Evolutionary conservation across 768 basidiomycete genomes (phyloP).

Genomic region (Dioszegia hungarica): DNA sequence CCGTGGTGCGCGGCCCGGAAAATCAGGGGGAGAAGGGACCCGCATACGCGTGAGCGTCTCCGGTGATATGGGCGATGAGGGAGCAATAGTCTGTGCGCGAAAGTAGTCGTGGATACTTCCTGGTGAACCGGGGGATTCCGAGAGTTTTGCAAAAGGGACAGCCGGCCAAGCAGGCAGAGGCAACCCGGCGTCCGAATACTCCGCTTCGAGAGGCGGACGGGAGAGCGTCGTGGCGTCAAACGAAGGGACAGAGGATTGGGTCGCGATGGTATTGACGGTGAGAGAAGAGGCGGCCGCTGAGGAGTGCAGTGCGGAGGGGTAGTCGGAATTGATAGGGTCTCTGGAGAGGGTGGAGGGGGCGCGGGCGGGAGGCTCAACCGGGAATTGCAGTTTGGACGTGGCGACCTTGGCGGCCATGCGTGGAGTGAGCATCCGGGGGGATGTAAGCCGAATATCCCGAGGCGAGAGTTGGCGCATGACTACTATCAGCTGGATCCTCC

Average conservation of each 20-base stretch:
- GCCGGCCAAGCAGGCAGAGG: slow-evolving; percentile 23
- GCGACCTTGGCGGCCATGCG: slow-evolving; percentile 33
- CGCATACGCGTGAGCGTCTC: slow-evolving; percentile 44
- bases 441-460: slow-evolving; percentile 43
- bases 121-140: slow-evolving; percentile 12
- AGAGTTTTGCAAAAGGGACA: slow-evolving; percentile 15
- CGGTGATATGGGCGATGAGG: slow-evolving; percentile 21
- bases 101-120: slow-evolving; percentile 11
- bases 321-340: not conserved
- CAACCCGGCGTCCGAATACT: slow-evolving; percentile 3
- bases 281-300: slow-evolving; percentile 4
- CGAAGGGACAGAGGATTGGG: slow-evolving; percentile 8
- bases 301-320: not conserved
- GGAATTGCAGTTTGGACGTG: slow-evolving; percentile 1
- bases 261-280: not conserved
- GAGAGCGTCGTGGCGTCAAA: slow-evolving; percentile 5
- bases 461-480: slow-evolving; percentile 46
- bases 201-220: slow-evolving; percentile 2
- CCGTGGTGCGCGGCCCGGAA: not conserved
- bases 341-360: slow-evolving; percentile 2
- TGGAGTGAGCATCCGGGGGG: slow-evolving; percentile 32
- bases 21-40: slow-evolving; percentile 7
- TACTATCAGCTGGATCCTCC: slow-evolving; percentile 9
- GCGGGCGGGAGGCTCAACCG: not conserved
- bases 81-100: not conserved